Conservation (phyloP, 768 basidiomycete species). For the Psilocybe azurescens region DNA sequence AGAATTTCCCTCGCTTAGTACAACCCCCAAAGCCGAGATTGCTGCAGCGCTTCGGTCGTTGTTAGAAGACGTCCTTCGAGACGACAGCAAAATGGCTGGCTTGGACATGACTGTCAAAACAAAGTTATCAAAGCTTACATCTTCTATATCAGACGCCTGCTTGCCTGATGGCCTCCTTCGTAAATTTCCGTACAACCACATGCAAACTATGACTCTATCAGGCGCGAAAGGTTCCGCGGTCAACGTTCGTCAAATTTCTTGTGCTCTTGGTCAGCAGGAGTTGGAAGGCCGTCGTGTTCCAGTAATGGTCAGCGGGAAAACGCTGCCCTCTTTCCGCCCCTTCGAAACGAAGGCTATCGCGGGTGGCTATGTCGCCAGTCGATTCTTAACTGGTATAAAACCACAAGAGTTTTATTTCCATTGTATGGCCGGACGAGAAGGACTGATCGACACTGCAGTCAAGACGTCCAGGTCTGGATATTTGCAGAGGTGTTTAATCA, state of each 20-base stretch:
- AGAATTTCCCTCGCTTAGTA: slow-evolving; percentile 80
- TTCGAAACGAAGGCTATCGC: slow-evolving; percentile 99
- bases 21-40: slow-evolving; percentile 56
- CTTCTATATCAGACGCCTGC: slow-evolving; percentile 86
- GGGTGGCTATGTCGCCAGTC: slow-evolving; percentile 97
- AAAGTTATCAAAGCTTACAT: slow-evolving; percentile 84
- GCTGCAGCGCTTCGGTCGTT: slow-evolving; percentile 63
- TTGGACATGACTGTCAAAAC: slow-evolving; percentile 92
- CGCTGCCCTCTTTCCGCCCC: slow-evolving; percentile 93
- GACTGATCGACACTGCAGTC: slow-evolving; percentile 98
- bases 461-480: slow-evolving; percentile 99
- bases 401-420: slow-evolving; percentile 99
- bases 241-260: slow-evolving; percentile 98
- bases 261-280: slow-evolving; percentile 95
- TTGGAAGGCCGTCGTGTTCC: slow-evolving; percentile 98
- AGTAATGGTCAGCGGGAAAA: slow-evolving; percentile 99
- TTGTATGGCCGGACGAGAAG: slow-evolving; percentile 99
- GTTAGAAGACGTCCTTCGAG: slow-evolving; percentile 90
- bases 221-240: slow-evolving; percentile 98
- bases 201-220: slow-evolving; percentile 98
- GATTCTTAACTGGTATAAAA: slow-evolving; percentile 97
- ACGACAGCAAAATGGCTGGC: slow-evolving; percentile 97
- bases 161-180: slow-evolving; percentile 88
- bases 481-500: slow-evolving; percentile 96
- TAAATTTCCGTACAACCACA: slow-evolving; percentile 97